These are phyloP conservation scores for Podaxis sp. DNA, from an alignment of 768 basidiomycete genomes.

Conservation along the genomic window DNA sequence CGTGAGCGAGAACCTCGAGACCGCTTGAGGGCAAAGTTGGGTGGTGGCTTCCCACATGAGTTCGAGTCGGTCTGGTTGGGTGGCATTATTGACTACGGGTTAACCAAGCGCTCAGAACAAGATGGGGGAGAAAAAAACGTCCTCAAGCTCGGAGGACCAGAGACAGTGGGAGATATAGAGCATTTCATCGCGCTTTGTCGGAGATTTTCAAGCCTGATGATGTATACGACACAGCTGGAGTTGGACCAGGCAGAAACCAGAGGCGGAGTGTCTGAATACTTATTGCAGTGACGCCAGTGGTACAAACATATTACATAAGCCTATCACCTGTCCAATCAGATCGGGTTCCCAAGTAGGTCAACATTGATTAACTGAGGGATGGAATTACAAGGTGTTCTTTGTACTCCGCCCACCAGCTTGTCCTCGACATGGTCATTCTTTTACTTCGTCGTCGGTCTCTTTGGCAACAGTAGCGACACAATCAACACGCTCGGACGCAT, in stretches of 20 bases:
- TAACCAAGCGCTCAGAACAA: background rate
- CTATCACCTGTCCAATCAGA: background rate
- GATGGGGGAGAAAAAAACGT: background rate
- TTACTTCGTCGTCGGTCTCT: background rate
- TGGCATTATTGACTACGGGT: background rate
- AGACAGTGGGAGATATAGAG: background rate
- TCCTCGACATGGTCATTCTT: constrained; percentile 14
- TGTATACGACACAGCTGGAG: background rate
- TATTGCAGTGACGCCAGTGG: too few relatives aligned
- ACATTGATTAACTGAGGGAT: constrained; percentile 6
- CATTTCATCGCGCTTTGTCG: background rate
- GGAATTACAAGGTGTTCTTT: constrained; percentile 8
- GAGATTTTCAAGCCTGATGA: background rate
- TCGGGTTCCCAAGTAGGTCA: background rate
- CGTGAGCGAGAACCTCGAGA: background rate
- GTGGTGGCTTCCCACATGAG: background rate
- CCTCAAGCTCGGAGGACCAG: background rate
- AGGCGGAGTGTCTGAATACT: too few relatives aligned
- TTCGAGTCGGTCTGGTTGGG: background rate
- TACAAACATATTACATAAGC: background rate
- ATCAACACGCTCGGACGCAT: background rate
- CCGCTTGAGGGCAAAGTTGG: background rate
- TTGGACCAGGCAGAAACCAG: too few relatives aligned
- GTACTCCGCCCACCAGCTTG: constrained; percentile 7
- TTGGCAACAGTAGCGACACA: constrained; percentile 2